Base-by-base conservation (phyloP, 306 rosid species). In the Chamaecrista fasciculata region DNA sequence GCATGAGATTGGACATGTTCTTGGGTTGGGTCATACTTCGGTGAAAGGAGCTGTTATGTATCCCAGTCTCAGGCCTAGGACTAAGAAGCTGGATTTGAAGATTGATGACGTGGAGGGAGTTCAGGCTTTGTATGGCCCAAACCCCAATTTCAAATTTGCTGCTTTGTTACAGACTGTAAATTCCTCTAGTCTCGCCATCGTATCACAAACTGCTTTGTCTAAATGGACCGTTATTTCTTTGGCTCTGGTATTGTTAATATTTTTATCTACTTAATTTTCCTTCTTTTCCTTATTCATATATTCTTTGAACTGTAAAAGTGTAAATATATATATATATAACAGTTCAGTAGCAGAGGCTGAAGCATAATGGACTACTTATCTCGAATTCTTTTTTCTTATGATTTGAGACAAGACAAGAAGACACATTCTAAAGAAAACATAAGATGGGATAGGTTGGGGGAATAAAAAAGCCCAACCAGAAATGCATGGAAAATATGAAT, bases 1-100 rank as follows among this genome's bases (percentile, higher is more conserved):
- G 31, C 99, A 94, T 69, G 99, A 94, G 95, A 94, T 94, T 1
- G 99, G 99, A 50, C 99, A 94, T 72, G 73, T 94, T 44, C 92
- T 94, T 19, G 99, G 99, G 15, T 25, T 94, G 76, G 97, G 84
- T 24, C 99, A 94, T 71, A 36, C 96, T 0, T 73, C 91, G 37
- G 91, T 87, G 24, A 85, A 79, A 55, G 96, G 84, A 31, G 96
- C 99, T 1, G 84, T 94, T 16, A 94, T 94, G 99, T 94, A 88
- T 72, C 97, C 99, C 14, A 88, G 88, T 46, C 39, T 94, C 62
- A 85, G 86, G 34, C 99, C 99, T 0, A 66, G 99, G 72, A 86
- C 69, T 2, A 87, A 76, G 78, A 91, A 89, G 49, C 86, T 91
- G 28, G 91, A 89, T 58, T 76, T 94, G 21, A 79, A 61, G 15